Conservation (phyloP, 2,329 filamentous ascomycete species). For the Fusarium anthophilum region DNA sequence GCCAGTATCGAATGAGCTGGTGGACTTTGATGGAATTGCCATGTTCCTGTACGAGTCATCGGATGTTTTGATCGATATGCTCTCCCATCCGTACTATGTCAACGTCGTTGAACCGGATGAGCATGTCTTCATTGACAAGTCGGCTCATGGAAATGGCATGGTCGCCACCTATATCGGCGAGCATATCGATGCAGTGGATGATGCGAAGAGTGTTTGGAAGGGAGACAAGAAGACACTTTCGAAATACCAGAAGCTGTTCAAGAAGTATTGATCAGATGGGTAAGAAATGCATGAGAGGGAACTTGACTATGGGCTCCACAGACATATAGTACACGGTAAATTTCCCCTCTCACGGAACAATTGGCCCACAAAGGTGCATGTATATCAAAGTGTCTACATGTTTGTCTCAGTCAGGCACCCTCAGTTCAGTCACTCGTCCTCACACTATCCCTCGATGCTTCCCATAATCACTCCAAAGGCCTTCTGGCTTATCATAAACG, state of each 20-base stretch:
- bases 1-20: slow-evolving; percentile 32
- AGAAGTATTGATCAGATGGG: slow-evolving; percentile 11
- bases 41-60: slow-evolving; percentile 43
- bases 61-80: slow-evolving; percentile 36
- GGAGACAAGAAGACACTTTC: slow-evolving; percentile 19
- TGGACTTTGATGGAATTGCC: slow-evolving; percentile 45
- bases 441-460: fast-evolving
- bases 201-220: slow-evolving; percentile 37
- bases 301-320: neutral
- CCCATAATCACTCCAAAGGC: slow-evolving; percentile 3
- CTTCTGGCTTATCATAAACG: slow-evolving; percentile 30
- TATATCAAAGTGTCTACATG: fast-evolving
- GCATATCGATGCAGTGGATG: slow-evolving; percentile 40
- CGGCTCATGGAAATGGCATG: slow-evolving; percentile 40
- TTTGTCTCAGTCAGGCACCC: fast-evolving
- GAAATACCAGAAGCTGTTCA: slow-evolving; percentile 40
- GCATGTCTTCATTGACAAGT: slow-evolving; percentile 44
- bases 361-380: fast-evolving
- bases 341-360: no score
- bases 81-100: slow-evolving; percentile 44
- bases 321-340: neutral
- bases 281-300: fast-evolving
- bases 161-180: slow-evolving; percentile 41
- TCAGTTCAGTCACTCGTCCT: fast-evolving
- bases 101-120: slow-evolving; percentile 45